Conservation (phyloP, 108 stramenopile species). For the Nannochloropsis salina region DNA sequence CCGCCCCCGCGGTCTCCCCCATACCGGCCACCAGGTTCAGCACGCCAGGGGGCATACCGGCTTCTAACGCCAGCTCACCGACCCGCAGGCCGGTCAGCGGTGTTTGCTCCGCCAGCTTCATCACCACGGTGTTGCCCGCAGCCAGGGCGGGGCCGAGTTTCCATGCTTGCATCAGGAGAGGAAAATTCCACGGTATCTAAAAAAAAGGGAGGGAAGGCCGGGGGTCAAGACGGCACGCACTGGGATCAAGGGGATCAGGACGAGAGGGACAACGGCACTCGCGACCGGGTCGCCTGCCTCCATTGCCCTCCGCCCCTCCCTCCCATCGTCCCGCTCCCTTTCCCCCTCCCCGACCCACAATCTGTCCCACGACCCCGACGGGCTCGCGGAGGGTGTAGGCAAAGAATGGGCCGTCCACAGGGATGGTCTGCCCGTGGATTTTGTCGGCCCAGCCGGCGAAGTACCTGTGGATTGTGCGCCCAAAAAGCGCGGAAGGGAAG, state of each 20-base stretch:
- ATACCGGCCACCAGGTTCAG: constrained; percentile 70
- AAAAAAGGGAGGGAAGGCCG: background rate
- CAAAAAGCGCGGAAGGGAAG: background rate
- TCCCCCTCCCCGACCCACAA: constrained; percentile 37
- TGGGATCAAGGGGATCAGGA: constrained; percentile 9
- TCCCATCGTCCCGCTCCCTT: too few species aligned
- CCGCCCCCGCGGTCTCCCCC: constrained; percentile 61
- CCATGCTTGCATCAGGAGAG: constrained; percentile 67
- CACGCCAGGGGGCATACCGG: constrained; percentile 77
- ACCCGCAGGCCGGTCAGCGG: constrained; percentile 68
- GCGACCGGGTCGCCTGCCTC: too few species aligned
- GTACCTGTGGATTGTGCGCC: constrained; percentile 27
- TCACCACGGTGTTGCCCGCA: constrained; percentile 76
- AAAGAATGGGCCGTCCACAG: constrained; percentile 28
- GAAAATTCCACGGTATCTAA: constrained; percentile 79
- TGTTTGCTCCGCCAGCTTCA: constrained; percentile 86
- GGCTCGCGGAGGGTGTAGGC: constrained; percentile 60
- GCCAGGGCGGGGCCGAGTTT: constrained; percentile 79
- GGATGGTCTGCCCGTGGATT: constrained; percentile 49
- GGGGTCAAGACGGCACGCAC: background rate
- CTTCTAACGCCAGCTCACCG: constrained; percentile 63
- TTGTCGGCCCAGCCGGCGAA: constrained; percentile 62
- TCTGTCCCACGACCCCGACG: constrained; percentile 67
- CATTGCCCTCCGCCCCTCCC: too few species aligned
- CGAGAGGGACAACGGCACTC: too few species aligned